These are phyloP conservation scores for Beauveria brongniartii DNA, from an alignment of 2,329 filamentous ascomycete species.

Conservation along the genomic window DNA sequence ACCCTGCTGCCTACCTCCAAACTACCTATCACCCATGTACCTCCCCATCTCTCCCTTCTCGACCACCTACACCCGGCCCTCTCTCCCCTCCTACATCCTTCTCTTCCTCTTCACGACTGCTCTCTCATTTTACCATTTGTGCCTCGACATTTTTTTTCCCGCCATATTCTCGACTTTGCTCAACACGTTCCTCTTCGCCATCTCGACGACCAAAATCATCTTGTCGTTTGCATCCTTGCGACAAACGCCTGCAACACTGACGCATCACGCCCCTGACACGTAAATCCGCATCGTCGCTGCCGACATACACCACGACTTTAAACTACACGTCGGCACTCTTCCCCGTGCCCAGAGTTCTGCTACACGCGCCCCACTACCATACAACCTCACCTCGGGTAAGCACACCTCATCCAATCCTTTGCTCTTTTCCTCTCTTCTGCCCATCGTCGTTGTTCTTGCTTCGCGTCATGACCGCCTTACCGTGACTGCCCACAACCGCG, in stretches of 20 bases:
- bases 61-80: slow-evolving; percentile 16
- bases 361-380: neutral
- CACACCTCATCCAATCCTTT: neutral
- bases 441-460: neutral
- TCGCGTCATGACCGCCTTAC: neutral
- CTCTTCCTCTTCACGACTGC: slow-evolving; percentile 10
- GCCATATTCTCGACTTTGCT: slow-evolving; percentile 10
- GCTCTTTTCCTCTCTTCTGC: neutral
- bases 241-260: neutral
- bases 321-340: neutral
- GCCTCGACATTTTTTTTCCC: slow-evolving; percentile 5
- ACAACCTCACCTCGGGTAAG: slow-evolving; percentile 4
- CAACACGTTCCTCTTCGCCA: slow-evolving; percentile 6
- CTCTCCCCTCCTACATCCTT: slow-evolving; percentile 13
- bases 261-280: slow-evolving; percentile 5
- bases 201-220: neutral
- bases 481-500: neutral
- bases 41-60: slow-evolving; percentile 12
- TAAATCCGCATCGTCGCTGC: neutral
- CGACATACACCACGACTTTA: neutral
- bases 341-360: neutral
- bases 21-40: neutral
- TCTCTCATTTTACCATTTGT: slow-evolving; percentile 14
- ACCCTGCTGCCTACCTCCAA: no score
- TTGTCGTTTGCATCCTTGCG: neutral